Evolutionary conservation across 768 basidiomycete species (phyloP), one percentile per base, ranked within the genome.

Genomic region (Pleurotus djamor): DNA sequence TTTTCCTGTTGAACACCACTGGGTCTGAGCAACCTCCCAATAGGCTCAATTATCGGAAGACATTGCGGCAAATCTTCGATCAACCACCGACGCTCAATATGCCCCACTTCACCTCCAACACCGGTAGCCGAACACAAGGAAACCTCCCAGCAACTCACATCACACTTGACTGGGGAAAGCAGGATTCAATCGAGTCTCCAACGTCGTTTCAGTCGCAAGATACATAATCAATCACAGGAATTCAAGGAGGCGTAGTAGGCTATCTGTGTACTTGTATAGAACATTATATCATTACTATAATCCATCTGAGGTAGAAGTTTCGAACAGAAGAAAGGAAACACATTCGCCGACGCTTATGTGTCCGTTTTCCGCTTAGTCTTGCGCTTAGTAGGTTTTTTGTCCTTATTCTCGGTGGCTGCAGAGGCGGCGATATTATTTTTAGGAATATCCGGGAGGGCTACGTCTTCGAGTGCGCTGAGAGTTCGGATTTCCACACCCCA

Each of bases 401-500:
- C 38, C n/a, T 41, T 10, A n/a, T 41, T 10, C 38, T 4, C 9
- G 38, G 45, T 7, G 45, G 45, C 7, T 50, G 17, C 16, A 28
- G 34, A 12, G 34, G 49, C 32, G 16, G 34, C 49, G 17, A 50
- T 17, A 2, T 33, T 5, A 9, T 17, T 9, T 8, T 2, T 10
- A 7, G 49, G 5, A 5, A 12, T 10, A 21, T 59, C 37, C 48
- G 55, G 57, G 16, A 52, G n/a, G 28, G 21, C 34, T 5, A 62
- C 8, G 5, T 66, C 68, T 5, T 77, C 72, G 13, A 87, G 60
- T 17, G 65, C 63, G 52, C 88, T 81, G 14, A 92, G 73, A 10
- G 88, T 76, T 9, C 78, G 75, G 38, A 93, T 87, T 68, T 96
- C 93, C 55, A 76, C 76, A n/a, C 77, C 78, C 90, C 92, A 94